These are phyloP conservation scores for Ganoderma resinaceum DNA, from an alignment of 1,284 basidiomycete species.

Conservation along the genomic window DNA sequence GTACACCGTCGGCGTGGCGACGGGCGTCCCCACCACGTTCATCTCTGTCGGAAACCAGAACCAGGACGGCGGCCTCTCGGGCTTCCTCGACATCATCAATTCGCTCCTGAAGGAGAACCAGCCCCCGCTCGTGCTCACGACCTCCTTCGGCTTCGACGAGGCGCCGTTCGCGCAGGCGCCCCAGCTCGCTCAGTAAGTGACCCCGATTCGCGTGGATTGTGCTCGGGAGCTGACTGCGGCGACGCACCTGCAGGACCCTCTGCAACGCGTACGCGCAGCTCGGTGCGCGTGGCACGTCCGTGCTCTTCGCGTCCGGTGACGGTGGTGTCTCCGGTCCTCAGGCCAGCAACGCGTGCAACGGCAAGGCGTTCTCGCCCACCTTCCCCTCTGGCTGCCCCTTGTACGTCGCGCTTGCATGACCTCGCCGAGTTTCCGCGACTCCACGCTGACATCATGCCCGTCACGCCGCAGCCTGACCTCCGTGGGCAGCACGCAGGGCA, in stretches of 20 bases:
- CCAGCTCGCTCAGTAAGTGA: slow-evolving; percentile 63
- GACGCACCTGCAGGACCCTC: slow-evolving; percentile 23
- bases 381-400: slow-evolving; percentile 71
- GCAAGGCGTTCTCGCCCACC: slow-evolving; percentile 61
- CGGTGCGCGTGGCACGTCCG: slow-evolving; percentile 61
- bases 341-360: slow-evolving; percentile 51
- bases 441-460: background rate
- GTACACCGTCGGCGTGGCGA: slow-evolving; percentile 70
- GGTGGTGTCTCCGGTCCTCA: slow-evolving; percentile 65
- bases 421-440: background rate
- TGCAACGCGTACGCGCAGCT: slow-evolving; percentile 47
- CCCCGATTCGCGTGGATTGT: background rate
- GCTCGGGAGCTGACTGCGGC: background rate
- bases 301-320: slow-evolving; percentile 74
- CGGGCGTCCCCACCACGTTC: slow-evolving; percentile 44
- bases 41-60: slow-evolving; percentile 30
- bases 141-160: slow-evolving; percentile 63
- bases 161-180: slow-evolving; percentile 37
- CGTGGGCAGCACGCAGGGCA: slow-evolving; percentile 57
- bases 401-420: slow-evolving; percentile 24
- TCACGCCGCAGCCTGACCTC: slow-evolving; percentile 56
- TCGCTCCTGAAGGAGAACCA: slow-evolving; percentile 37
- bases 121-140: slow-evolving; percentile 44
- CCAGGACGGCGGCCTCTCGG: slow-evolving; percentile 33
- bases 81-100: slow-evolving; percentile 43